Evolutionary conservation across 1,284 basidiomycete genomes (phyloP).

Genomic region (Earliella scabrosa): DNA sequence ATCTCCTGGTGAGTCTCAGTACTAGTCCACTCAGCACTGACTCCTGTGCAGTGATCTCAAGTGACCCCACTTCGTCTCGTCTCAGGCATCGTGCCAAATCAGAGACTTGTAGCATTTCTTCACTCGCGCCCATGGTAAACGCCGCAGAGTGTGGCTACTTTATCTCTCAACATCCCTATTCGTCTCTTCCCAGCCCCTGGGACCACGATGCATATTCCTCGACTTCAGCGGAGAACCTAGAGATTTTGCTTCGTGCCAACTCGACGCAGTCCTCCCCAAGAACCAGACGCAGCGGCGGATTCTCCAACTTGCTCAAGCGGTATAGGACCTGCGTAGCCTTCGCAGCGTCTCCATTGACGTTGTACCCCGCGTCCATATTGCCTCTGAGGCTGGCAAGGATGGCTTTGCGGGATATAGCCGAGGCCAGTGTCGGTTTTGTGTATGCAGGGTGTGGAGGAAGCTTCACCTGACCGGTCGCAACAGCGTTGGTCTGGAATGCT

Average conservation of each 20-base stretch:
- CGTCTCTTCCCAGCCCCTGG: conserved; percentile 28
- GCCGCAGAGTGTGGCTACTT: no score
- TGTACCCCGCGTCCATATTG: background rate
- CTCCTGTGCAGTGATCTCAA: no score
- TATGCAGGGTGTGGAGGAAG: conserved; percentile 14
- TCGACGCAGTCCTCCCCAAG: conserved; percentile 27
- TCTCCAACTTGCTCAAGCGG: conserved; percentile 8
- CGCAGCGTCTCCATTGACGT: conserved; percentile 11
- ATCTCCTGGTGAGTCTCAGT: no score
- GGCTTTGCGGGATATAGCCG: conserved; percentile 4
- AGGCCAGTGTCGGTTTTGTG: conserved; percentile 1
- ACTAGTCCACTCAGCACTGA: no score
- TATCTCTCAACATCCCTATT: no score
- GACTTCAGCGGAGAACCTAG: conserved; percentile 20
- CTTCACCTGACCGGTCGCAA: conserved; percentile 11
- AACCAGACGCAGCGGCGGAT: conserved; percentile 35
- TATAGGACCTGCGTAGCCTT: conserved; percentile 7
- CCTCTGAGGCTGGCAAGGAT: conserved; percentile 2
- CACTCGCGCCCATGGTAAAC: no score
- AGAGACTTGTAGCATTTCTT: no score
- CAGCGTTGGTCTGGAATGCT: conserved; percentile 14
- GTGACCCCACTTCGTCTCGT: no score
- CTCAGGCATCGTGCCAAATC: no score
- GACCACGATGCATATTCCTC: conserved; percentile 36
- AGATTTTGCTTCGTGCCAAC: conserved; percentile 20